These are phyloP conservation scores for Podaxis sp. DNA, from an alignment of 768 basidiomycete genomes.

Conservation along the genomic window DNA sequence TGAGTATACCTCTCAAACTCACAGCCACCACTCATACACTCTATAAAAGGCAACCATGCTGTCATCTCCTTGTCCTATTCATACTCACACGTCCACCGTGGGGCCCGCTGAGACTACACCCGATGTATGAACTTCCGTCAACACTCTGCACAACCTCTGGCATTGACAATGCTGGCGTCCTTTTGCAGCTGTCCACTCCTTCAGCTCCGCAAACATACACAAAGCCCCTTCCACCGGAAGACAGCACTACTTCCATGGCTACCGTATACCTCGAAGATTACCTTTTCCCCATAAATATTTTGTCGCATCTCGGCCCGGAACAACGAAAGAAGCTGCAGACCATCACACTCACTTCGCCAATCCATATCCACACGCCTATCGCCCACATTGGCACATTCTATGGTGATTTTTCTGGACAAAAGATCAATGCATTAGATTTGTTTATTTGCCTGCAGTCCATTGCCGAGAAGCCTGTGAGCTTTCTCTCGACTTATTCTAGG, in stretches of 20 bases:
- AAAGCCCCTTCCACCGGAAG: not conserved
- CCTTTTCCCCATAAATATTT: not conserved
- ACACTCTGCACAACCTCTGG: too few species aligned
- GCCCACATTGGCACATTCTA: not conserved
- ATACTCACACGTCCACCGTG: not conserved
- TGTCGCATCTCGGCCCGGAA: not conserved
- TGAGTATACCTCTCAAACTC: not conserved
- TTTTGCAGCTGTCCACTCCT: too few species aligned
- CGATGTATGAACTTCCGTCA: too few species aligned
- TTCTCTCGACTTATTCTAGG: not conserved
- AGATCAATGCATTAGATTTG: not conserved
- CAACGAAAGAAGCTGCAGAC: not conserved
- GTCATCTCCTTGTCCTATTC: not conserved
- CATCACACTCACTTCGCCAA: not conserved
- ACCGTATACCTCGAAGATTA: not conserved
- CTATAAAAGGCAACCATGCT: not conserved
- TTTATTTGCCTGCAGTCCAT: not conserved
- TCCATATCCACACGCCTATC: conserved; percentile 1
- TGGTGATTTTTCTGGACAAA: not conserved
- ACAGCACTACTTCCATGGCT: not conserved
- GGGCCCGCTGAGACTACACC: too few species aligned
- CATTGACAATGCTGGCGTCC: too few species aligned
- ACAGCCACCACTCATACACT: not conserved
- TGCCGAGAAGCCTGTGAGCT: not conserved
- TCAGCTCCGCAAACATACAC: not conserved